Percentiles rank a stretch among this genome's conserved stretches.
Conservation (phyloP, 208 protist species). For the Trypanosoma brucei region DNA sequence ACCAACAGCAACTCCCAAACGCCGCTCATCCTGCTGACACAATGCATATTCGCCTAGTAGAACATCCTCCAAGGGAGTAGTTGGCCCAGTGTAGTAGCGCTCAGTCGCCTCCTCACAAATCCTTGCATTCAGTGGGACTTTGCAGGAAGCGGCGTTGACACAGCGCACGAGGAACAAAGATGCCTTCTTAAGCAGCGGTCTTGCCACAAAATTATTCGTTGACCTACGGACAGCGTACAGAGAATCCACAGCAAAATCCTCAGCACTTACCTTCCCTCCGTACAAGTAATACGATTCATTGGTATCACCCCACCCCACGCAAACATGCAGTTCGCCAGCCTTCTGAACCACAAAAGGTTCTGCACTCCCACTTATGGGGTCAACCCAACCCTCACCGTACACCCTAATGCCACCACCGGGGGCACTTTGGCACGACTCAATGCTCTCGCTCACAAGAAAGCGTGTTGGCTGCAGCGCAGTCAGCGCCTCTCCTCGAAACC, state of each 20-base stretch:
- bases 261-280: conserved; percentile 23
- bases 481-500: conserved; percentile 25
- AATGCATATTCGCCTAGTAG: conserved; percentile 39
- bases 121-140: conserved; percentile 5
- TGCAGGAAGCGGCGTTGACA: conserved; percentile 17
- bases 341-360: conserved; percentile 26
- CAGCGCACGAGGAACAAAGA: conserved; percentile 44
- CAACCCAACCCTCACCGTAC: conserved; percentile 30
- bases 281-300: conserved; percentile 25
- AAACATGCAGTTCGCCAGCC: conserved; percentile 6
- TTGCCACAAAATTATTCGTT: conserved; percentile 41
- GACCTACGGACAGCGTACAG: conserved; percentile 33
- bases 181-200: conserved; percentile 20
- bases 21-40: conserved; percentile 34
- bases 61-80: conserved; percentile 13
- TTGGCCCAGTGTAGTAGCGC: conserved; percentile 25
- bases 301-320: conserved; percentile 14
- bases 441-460: conserved; percentile 23
- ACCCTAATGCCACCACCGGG: conserved; percentile 8
- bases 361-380: conserved; percentile 6
- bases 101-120: conserved; percentile 21
- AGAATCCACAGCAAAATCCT: conserved; percentile 33
- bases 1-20: conserved; percentile 23
- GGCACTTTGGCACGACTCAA: conserved; percentile 15
- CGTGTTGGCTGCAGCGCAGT: conserved; percentile 14